Base-by-base conservation (phyloP, 1,284 basidiomycete species). In the Melampsora larici-populina region DNA sequence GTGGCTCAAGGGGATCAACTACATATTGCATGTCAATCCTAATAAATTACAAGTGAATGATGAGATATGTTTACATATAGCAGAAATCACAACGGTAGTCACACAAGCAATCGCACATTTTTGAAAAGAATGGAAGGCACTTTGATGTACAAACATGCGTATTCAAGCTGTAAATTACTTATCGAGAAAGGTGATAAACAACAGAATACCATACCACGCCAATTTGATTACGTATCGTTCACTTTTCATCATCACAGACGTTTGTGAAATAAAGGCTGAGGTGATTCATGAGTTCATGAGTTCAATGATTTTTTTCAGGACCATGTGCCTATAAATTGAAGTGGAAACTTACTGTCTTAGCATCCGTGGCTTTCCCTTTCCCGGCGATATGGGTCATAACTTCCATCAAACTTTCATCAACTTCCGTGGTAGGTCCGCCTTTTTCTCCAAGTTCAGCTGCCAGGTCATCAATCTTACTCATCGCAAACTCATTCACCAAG, bases 361-460 rank as follows among this genome's bases (percentile, higher is more conserved):
- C 15, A 31, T 46, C 72, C 8, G 72, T 29, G 21, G 72, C 29
- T 58, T 74, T 67, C 21, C 72, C 72, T 67, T 74, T 74, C 6
- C 46, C 48, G 2, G 33, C 18, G 33, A 74, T 21, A 40, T 66
- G 63, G 36, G 43, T 67, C 21, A 67, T 46, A 49, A 75, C 72
- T 65, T 75, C 64, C 21, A 75, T 36, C 17, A 75, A 66, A 17
- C 51, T 48, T 68, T 75, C 72, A 60, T 75, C 64, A 36, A 55
- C 65, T 26, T 68, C 64, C 43, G 36, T 51, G 11, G 67, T 63
- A 51, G 65, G 5, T 17, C 46, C 24, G 29, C 62, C 64, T 67
- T 75, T 75, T 26, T 75, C 72, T 31, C 62, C 64, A 26, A 75
- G 51, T 7, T 75, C 72, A 40, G 72, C 72, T 6, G 66, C 29